Evolutionary conservation across 148 eudicot species (phyloP).

Genomic region (Rhododendron ovatum): DNA sequence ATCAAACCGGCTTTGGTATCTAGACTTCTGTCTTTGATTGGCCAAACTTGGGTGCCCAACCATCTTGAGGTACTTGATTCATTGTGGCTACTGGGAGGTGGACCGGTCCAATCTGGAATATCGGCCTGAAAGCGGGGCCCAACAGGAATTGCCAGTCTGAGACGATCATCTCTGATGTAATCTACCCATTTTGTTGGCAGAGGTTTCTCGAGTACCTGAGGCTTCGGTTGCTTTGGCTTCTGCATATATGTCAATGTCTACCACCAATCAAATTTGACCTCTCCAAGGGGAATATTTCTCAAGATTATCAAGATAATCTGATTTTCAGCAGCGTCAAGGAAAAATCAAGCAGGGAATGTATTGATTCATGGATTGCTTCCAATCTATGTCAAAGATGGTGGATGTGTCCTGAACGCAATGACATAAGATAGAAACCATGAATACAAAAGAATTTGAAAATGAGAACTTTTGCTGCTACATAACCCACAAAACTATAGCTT

Average conservation of each 20-base stretch:
- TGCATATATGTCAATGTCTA: constrained; percentile 28
- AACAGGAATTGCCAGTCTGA: constrained; percentile 48
- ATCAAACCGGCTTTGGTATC: constrained; percentile 14
- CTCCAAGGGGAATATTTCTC: background rate
- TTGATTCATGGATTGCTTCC: background rate
- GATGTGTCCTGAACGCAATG: background rate
- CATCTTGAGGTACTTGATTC: constrained; percentile 32
- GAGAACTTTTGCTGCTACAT: background rate
- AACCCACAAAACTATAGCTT: background rate
- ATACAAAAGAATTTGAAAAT: background rate
- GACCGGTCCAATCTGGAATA: constrained; percentile 45
- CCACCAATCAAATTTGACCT: background rate
- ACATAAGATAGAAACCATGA: background rate
- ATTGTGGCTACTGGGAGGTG: constrained; percentile 16
- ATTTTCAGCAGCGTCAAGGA: background rate
- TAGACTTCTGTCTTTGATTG: constrained; percentile 15
- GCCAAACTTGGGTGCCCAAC: constrained; percentile 61
- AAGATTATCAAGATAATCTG: background rate
- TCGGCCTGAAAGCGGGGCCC: constrained; percentile 74
- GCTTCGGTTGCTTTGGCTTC: constrained; percentile 38
- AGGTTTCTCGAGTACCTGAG: constrained; percentile 21
- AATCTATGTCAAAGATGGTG: background rate
- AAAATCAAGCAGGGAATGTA: background rate
- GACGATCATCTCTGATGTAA: constrained; percentile 20
- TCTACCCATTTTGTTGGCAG: constrained; percentile 25